phyloP scores from a whole-genome alignment of 179 eudicot genomes.

The Spergularia azorica region DNA sequence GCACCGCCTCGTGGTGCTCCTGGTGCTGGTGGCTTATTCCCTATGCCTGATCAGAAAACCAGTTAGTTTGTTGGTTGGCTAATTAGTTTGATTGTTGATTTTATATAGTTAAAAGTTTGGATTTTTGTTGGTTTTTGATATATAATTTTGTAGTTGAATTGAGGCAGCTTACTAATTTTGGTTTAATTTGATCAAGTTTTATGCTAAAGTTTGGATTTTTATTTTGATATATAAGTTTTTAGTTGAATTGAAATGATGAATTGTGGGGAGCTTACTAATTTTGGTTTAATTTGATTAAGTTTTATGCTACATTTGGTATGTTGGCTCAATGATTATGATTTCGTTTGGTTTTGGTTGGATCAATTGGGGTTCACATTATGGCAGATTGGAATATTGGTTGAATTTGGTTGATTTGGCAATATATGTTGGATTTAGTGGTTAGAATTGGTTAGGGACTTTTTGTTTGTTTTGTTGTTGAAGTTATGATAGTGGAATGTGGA shows the following conservation, averaged over 20 bases:
- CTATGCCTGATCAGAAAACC: slow-evolving; percentile 89
- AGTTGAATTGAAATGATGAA: neutral
- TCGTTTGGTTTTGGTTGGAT: neutral
- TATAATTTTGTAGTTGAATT: neutral
- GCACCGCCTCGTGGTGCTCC: slow-evolving; percentile 93
- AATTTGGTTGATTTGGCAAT: neutral
- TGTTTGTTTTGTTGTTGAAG: neutral
- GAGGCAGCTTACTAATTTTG: neutral
- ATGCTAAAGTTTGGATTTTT: neutral
- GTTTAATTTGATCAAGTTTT: neutral
- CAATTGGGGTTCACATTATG: neutral
- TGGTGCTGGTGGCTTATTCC: slow-evolving; percentile 64
- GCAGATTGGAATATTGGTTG: neutral
- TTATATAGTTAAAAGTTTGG: neutral
- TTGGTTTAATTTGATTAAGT: neutral
- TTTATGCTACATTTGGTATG: neutral
- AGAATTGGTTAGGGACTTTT: neutral
- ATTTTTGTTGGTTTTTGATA: slow-evolving; percentile 2
- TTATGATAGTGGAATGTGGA: neutral
- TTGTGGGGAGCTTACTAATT: neutral
- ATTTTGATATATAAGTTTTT: neutral
- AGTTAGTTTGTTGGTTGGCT: slow-evolving; percentile 51
- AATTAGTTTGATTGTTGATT: neutral
- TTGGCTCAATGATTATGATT: neutral
- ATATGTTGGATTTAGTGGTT: neutral